Base-by-base conservation (phyloP, 2,329 filamentous ascomycete species). In the Xylariales sp. region DNA sequence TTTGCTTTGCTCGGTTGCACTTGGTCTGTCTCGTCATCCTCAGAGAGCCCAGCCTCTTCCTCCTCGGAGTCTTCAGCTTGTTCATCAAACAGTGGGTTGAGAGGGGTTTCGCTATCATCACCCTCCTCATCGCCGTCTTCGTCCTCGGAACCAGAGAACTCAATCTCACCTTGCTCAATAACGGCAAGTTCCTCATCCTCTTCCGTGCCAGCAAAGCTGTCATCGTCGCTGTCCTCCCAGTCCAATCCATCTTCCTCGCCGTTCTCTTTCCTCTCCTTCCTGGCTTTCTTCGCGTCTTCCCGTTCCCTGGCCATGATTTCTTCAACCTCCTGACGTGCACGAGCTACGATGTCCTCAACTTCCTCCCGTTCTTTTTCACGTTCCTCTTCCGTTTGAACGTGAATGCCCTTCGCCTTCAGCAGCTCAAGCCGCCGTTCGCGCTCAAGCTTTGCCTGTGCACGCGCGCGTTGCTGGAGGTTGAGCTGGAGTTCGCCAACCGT, bases 291-390 rank as follows among this genome's bases (percentile, higher is more conserved):
- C 1, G 79, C 80, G 30, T 78, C 81, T 19, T 77, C 83, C 46
- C 81, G 81, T 63, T 98, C 93, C 33, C 80, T 71, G 51, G 84
- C 79, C 61, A 83, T 84, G 34, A 97, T 81, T 48, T 85, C 81
- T 30, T 85, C 77, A 2, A 83, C 90, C 56, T 97, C 88, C 44
- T 81, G 73, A 40, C 89, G 76, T 15, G 90, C 91, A 52, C 83
- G 89, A 33, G 91, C 84, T 18, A 97, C 78, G 43, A 97, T 76
- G 53, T 96, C 85, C 50, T 97, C 93, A 11, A 95, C 80, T 42
- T 90, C 81, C 40, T 85, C 81, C 59, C 88, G 79, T 56, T 95
- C 85, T 23, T 79, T 78, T 54, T 90, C 85, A 15, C 87, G 80
- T 59, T 98, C 90, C 60, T 96, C 91, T 3, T 83, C 79, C 1